phyloP scores from a whole-genome alignment of 352 stramenopile species.

The Globisporangium polare region DNA sequence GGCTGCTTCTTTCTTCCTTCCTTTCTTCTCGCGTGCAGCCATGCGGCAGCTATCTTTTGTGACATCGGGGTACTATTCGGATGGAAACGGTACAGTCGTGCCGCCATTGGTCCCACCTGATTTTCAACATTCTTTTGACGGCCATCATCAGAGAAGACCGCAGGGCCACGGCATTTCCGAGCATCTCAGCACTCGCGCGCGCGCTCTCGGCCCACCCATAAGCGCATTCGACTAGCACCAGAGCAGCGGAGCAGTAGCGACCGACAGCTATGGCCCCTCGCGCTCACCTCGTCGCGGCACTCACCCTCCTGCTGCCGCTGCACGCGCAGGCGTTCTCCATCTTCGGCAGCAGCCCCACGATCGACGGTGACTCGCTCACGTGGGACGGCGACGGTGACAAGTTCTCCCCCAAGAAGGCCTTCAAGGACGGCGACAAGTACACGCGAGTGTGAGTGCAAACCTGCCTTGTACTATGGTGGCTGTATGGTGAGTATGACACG shows the following conservation, averaged over 20 bases:
- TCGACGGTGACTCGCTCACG: slow-evolving; percentile 45
- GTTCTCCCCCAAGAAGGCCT: slow-evolving; percentile 39
- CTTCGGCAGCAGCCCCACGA: slow-evolving; percentile 34
- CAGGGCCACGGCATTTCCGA: neutral
- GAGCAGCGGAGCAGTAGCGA: neutral
- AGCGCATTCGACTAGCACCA: neutral
- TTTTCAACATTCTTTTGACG: neutral
- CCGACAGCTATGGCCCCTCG: neutral
- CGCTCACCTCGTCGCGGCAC: neutral
- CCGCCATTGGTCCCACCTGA: slow-evolving; percentile 6
- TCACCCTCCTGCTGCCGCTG: slow-evolving; percentile 7
- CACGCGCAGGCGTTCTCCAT: slow-evolving; percentile 26
- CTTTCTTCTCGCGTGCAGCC: neutral
- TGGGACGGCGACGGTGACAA: slow-evolving; percentile 49
- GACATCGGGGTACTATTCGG: neutral
- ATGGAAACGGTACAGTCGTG: neutral
- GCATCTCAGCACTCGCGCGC: no score
- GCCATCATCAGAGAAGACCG: slow-evolving; percentile 1
- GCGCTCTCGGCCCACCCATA: neutral
- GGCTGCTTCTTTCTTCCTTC: neutral
- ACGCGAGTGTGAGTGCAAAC: slow-evolving; percentile 37
- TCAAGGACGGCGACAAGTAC: slow-evolving; percentile 42
- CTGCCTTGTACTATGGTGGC: neutral
- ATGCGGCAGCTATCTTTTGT: neutral
- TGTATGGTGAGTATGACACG: neutral